Evolutionary conservation across 2,329 filamentous ascomycete species (phyloP), one percentile per base, ranked within the genome.

Genomic region (Escovopsis sp.): DNA sequence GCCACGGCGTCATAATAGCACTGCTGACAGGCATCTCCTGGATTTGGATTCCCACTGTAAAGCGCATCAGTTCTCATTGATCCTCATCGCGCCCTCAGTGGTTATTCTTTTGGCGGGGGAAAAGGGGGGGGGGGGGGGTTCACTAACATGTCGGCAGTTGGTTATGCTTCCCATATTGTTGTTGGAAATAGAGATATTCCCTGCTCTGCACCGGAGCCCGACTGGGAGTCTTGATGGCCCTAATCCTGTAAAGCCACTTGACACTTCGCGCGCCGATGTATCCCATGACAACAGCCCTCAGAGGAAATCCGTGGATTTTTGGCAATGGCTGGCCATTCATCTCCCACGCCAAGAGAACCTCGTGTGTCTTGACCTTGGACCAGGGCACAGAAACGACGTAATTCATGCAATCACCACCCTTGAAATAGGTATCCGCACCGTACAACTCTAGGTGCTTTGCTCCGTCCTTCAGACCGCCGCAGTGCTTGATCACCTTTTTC

Each of bases 361-460:
- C 76, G 47, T 80, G 71, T 8, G 66, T 60, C 48, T 76, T 79
- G 37, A 82, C 78, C 56, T 84, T 84, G 7, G 70, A 68, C 63
- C 70, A 79, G 0, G 81, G 80, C 0, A 84, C 75, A 12, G 68
- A 74, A 38, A 83, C 76, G 15, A 72, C 64, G 50, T 84, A 85
- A 56, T 84, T 84, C 60, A 72, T 73, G 0, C 71, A 66, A 36
- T 79, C 60, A 13, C 70, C 67, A 39, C 76, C 72, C 56, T 84
- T 84, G 64, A 84, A 80, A 51, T 85, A 84, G 0, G 78, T 81
- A 43, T 85, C 81, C 1, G 76, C 79, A 0, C 81, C 81, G 43
- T 74, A 76, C 39, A 85, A 70, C 48, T 84, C 79, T 11, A 84
- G 56, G 47, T 85, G 77, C 44, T 74, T 71, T 0, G 65, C 76